Base-by-base conservation (phyloP, 2,329 filamentous ascomycete species). In the Phaeomoniella chlamydospora region DNA sequence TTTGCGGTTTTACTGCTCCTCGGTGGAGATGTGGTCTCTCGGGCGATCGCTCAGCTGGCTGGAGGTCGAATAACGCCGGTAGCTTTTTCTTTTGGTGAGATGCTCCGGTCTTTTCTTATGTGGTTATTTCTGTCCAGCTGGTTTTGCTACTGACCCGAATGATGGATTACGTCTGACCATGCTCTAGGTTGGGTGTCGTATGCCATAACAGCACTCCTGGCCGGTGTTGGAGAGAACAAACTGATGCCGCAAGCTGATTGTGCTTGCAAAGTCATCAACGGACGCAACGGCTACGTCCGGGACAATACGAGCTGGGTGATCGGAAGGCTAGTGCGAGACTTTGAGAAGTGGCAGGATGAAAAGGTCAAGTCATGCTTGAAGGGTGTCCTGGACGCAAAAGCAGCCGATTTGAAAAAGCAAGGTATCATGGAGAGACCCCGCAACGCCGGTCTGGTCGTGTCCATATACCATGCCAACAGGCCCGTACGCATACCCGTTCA, bases 281-380 rank as follows among this genome's bases (percentile, higher is more conserved):
- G 43, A 4, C 42, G 49, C 15, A 57, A 41, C 13, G 55, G 60
- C 0, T 56, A 58, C 39, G 43, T 45, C 3, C 48, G 56, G 2
- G 45, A 51, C 2, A 65, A 64, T 34, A 45, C 47, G 11, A 53
- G 45, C 15, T 66, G 60, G 61, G 43, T 64, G 3, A 41, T 65
- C 4, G 59, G 59, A 0, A 45, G 62, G 0, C 46, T 65, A 2
- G 37, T 63, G 4, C 49, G 61, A 14, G 60, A 65, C 40, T 55
- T 51, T 15, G 53, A 61, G 45, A 38, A 34, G 19, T 58, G 52
- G 51, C 47, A 42, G 14, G 29, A 45, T 13, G 35, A 32, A 11
- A 35, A 39, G 5, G 40, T 50, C 14, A 30, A 37, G 36, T 33
- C 36, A 16, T 37, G 39, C 15, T 37, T 41, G 46, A 34, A 37